Base-by-base conservation (phyloP, 805 yeast genomes). In the Candida fluviatilis region DNA sequence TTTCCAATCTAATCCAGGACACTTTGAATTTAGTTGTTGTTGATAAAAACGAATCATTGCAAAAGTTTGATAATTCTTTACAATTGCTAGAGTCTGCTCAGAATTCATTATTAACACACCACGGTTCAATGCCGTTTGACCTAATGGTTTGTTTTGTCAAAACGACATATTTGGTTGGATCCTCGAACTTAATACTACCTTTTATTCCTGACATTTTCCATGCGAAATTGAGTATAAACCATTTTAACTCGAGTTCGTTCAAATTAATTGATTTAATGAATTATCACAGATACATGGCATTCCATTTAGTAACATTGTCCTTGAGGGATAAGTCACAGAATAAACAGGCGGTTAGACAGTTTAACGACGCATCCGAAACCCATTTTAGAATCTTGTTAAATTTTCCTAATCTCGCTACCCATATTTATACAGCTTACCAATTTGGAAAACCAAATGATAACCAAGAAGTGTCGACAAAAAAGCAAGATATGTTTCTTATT, bases 231-330 rank as follows among this genome's bases (percentile, higher is more conserved):
- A 58, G 62, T 2, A 42, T 56, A 12, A 40, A 41, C 4, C 26
- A 51, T 4, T 42, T 55, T 7, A 40, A 47, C 16, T 41, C 40
- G 1, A 21, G 34, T 3, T 16, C 44, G 1, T 45, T 53, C 11
- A 43, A 47, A 18, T 50, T 51, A 8, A 35, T 36, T 13, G 55
- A 52, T 14, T 33, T 61, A 5, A 42, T 58, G 10, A 41, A 50
- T 36, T 62, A 41, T 32, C 62, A 57, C 37, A 50, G 51, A 27
- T 64, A 45, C 37, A 41, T 52, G 7, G 65, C 60, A 4, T 60
- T 55, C 40, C 57, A 57, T 36, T 48, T 60, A 39, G 42, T 55
- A 18, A 18, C 49, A 4, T 35, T 57, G 16, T 50, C 62, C 3
- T 25, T 52, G 10, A 14, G 40, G 42, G 14, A 16, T 17, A 32